Evolutionary conservation across 352 stramenopile species (phyloP).

Genomic region (Globisporangium spinosum): DNA sequence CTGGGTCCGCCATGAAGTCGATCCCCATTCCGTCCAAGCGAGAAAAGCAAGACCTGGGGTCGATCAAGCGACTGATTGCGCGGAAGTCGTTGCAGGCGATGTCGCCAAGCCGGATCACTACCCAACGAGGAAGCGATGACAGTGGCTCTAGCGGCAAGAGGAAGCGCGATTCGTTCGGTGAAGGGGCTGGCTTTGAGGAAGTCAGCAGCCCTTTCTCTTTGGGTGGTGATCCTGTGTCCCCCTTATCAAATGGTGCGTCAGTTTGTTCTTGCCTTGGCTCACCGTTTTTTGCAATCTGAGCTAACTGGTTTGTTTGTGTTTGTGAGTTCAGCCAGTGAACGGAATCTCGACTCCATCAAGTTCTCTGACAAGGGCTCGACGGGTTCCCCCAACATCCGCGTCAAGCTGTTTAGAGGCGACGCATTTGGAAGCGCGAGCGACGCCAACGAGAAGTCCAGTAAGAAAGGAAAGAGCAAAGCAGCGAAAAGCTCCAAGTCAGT

Average conservation of each 20-base stretch:
- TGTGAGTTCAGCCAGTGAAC: constrained; percentile 44
- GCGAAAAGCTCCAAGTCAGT: background rate
- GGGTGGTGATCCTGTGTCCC: constrained; percentile 55
- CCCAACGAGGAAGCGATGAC: background rate
- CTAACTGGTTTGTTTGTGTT: background rate
- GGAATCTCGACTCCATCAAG: constrained; percentile 51
- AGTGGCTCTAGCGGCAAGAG: constrained; percentile 13
- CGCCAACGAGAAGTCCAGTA: constrained; percentile 23
- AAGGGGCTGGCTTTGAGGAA: constrained; percentile 33
- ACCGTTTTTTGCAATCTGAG: background rate
- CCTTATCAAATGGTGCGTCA: constrained; percentile 57
- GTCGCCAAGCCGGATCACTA: constrained; percentile 5
- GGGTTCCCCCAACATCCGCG: constrained; percentile 45
- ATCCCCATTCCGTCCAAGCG: constrained; percentile 25
- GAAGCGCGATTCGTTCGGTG: constrained; percentile 29
- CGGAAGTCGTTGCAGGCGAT: constrained; percentile 17
- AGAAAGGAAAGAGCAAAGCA: constrained; percentile 12
- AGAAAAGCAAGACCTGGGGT: constrained; percentile 20
- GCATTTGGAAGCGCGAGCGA: constrained; percentile 23
- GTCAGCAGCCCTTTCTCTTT: constrained; percentile 54
- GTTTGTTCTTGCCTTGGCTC: background rate
- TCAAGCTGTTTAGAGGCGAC: constrained; percentile 42
- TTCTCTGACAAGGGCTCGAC: constrained; percentile 47
- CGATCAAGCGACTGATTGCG: constrained; percentile 13
- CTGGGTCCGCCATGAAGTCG: constrained; percentile 24